Conservation (phyloP, 768 basidiomycete species). For the Russula virescens region DNA sequence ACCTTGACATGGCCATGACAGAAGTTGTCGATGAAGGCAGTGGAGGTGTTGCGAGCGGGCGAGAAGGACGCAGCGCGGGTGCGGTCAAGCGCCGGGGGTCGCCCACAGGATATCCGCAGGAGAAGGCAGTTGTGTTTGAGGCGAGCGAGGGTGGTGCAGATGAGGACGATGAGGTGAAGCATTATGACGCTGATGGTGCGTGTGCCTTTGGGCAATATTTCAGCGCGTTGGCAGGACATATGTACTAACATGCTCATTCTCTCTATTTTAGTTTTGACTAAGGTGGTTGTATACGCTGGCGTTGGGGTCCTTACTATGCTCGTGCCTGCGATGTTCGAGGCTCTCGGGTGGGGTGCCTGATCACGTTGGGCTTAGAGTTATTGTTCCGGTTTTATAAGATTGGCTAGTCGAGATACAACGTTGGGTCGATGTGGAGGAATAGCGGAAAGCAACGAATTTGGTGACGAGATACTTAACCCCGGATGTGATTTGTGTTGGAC, state of each 20-base stretch:
- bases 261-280: slow-evolving; percentile 61
- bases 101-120: neutral
- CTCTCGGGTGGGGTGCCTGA: slow-evolving; percentile 59
- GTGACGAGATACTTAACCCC: too few relatives aligned
- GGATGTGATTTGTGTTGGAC: too few relatives aligned
- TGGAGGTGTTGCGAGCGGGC: slow-evolving; percentile 31
- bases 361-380: neutral
- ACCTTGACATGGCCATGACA: slow-evolving; percentile 41
- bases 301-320: slow-evolving; percentile 66
- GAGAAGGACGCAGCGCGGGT: slow-evolving; percentile 39
- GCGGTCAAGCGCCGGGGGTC: slow-evolving; percentile 22
- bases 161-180: slow-evolving; percentile 45
- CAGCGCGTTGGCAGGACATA: slow-evolving; percentile 1
- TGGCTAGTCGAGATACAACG: too few relatives aligned
- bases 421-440: too few relatives aligned
- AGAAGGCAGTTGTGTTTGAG: slow-evolving; percentile 19
- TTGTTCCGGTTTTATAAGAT: too few relatives aligned
- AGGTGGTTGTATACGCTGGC: slow-evolving; percentile 85
- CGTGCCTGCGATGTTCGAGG: slow-evolving; percentile 62
- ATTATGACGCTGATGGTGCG: slow-evolving; percentile 84
- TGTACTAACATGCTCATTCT: slow-evolving; percentile 8
- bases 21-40: slow-evolving; percentile 27
- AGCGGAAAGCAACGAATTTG: too few relatives aligned
- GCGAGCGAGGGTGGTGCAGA: slow-evolving; percentile 23
- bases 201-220: slow-evolving; percentile 19